Evolutionary conservation across 352 stramenopile species (phyloP), one percentile per base, ranked within the genome.

Genomic region (Nothophytophthora sp.): DNA sequence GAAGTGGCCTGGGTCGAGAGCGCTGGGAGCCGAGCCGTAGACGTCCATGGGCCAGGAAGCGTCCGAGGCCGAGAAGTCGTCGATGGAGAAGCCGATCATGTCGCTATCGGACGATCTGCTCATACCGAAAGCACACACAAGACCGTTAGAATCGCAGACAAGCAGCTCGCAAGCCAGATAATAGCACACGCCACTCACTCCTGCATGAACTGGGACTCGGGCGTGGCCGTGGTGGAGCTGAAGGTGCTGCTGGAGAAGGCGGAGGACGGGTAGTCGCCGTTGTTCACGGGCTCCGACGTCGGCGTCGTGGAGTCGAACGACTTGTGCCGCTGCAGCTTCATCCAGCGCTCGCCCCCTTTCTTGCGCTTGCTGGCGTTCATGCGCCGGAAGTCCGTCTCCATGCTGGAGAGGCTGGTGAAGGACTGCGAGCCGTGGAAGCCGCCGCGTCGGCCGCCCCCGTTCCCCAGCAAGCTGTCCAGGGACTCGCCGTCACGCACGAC

Each of bases 341-440:
- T 68, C 73, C 76, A 89, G 20, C 74, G 66, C 46, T 92, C 78
- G 4, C 35, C 52, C 12, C 68, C 76, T 54, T 85, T 86, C 53
- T 88, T 89, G 25, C 78, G 56, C 62, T 89, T 92, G 46, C 63
- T 84, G 18, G 64, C 55, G 46, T 65, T 67, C 24, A 75, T 76
- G 9, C 77, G 67, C 33, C 70, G 66, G 48, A 79, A 76, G 39
- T 89, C 77, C 15, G 59, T 73, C 55, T 89, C 77, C 81, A 91
- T 91, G 36, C 64, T 89, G 11, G 81, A 78, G 24, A 91, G 56
- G 23, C 60, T 86, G 27, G 81, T 89, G 51, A 87, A 88, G 25
- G 81, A 91, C 44, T 80, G 73, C 20, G 81, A 91, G 22, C 67
- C 73, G 52, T 89, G 77, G 8, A 91, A 62, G 37, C 54, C 71